phyloP scores from a whole-genome alignment of 306 rosid genomes.

The Cyclanthera cordifolia region DNA sequence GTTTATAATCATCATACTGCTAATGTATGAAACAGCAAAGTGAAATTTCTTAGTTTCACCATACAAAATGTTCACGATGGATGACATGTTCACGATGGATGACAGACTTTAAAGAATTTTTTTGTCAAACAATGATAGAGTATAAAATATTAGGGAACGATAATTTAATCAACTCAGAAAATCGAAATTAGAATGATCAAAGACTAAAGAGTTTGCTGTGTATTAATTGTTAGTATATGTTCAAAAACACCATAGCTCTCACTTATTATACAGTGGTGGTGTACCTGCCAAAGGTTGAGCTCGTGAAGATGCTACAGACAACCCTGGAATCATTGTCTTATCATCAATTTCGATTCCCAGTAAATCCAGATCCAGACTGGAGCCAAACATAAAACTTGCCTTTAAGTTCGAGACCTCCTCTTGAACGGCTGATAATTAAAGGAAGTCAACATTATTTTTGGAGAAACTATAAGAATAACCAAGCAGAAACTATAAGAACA shows the following conservation, averaged over 20 bases:
- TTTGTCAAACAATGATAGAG: background rate
- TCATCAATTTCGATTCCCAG: constrained; percentile 82
- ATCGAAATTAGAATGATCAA: background rate
- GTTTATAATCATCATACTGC: background rate
- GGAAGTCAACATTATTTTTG: background rate
- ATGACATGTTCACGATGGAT: background rate
- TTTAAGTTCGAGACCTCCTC: constrained; percentile 57
- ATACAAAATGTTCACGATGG: background rate
- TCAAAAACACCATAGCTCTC: background rate
- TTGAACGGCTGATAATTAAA: constrained; percentile 42
- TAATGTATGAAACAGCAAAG: background rate
- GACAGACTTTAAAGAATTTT: background rate
- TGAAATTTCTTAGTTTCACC: background rate
- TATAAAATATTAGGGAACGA: background rate
- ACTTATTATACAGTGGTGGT: constrained; percentile 7
- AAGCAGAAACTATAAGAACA: background rate
- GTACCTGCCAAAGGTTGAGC: constrained; percentile 75
- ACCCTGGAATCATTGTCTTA: constrained; percentile 72
- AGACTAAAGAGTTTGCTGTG: background rate
- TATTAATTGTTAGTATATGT: background rate
- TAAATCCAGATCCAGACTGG: constrained; percentile 82
- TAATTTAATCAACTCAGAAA: background rate
- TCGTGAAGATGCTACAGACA: constrained; percentile 79
- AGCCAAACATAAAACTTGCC: constrained; percentile 43
- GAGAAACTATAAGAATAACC: background rate